Percentiles rank a stretch among this genome's conserved stretches.
Conservation (phyloP, 1,139 yeast species). For the Yamadazyma taylorii region DNA sequence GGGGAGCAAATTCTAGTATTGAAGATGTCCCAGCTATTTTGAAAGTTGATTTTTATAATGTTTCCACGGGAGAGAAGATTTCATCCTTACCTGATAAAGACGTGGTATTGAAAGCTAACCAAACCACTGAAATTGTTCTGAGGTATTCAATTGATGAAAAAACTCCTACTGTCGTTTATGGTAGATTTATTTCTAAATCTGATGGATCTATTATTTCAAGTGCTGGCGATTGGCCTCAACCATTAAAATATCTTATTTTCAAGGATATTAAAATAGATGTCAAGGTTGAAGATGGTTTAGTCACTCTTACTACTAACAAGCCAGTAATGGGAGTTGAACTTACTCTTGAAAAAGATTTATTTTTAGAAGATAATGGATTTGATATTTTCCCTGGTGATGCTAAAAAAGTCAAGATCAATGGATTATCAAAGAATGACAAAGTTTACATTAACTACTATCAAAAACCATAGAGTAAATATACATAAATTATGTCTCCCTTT, state of each 20-base stretch:
- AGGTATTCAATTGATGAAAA: constrained; percentile 11
- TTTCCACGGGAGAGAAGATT: constrained; percentile 24
- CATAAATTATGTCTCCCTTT: no score
- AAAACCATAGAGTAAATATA: constrained; percentile 1
- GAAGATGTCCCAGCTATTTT: constrained; percentile 18
- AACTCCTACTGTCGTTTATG: constrained; percentile 17
- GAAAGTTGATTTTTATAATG: constrained; percentile 25
- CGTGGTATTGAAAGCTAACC: constrained; percentile 25
- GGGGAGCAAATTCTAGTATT: constrained; percentile 36
- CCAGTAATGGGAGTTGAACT: constrained; percentile 41
- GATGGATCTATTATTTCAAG: constrained; percentile 21
- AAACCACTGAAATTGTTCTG: constrained; percentile 26
- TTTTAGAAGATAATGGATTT: constrained; percentile 27
- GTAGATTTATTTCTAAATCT: constrained; percentile 11
- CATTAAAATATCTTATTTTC: constrained; percentile 40
- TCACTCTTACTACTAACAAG: constrained; percentile 22
- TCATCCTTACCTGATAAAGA: constrained; percentile 13
- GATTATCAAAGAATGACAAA: constrained; percentile 11
- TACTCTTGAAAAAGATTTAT: constrained; percentile 14
- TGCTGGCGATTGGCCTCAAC: constrained; percentile 51
- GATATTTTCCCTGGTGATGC: constrained; percentile 42
- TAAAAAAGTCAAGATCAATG: constrained; percentile 16
- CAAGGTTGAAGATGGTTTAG: constrained; percentile 13
- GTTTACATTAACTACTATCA: constrained; percentile 15
- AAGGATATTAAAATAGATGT: constrained; percentile 14